Conservation (phyloP, 1,139 yeast genomes). For the Magnusiomyces magnusii region DNA sequence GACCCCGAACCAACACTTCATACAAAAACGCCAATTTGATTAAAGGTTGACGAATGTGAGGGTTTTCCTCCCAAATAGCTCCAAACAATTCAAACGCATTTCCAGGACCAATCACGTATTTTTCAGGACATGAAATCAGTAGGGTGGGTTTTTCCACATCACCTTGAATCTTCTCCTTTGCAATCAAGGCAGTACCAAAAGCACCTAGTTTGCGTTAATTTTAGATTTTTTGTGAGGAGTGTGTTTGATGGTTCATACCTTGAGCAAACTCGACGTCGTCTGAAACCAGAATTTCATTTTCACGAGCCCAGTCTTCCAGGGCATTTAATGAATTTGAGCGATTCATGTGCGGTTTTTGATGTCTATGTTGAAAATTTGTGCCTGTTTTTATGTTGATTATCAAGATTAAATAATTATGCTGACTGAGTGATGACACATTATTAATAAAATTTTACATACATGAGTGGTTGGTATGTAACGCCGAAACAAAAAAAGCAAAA, state of each 20-base stretch:
- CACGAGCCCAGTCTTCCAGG: constrained; percentile 17
- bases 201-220: background rate
- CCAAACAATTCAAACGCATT: constrained; percentile 19
- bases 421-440: background rate
- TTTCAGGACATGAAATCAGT: constrained; percentile 25
- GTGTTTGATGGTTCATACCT: constrained; percentile 6
- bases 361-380: background rate
- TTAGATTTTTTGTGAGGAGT: background rate
- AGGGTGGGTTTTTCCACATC: constrained; percentile 16
- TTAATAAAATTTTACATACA: too few relatives aligned
- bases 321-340: background rate
- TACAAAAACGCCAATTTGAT: constrained; percentile 24
- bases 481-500: too few relatives aligned
- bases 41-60: constrained; percentile 17
- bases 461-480: too few relatives aligned
- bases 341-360: too few relatives aligned
- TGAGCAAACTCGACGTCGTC: constrained; percentile 12
- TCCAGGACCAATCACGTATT: constrained; percentile 24
- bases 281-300: constrained; percentile 13
- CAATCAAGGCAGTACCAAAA: constrained; percentile 21
- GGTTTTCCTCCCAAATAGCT: constrained; percentile 2
- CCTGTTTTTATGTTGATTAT: background rate
- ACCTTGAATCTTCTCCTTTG: constrained; percentile 18
- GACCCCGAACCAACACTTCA: constrained; percentile 13
- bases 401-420: background rate